These are phyloP conservation scores for Coemansia sp. DNA, from an alignment of 192 early-diverging fungal species.

Conservation along the genomic window DNA sequence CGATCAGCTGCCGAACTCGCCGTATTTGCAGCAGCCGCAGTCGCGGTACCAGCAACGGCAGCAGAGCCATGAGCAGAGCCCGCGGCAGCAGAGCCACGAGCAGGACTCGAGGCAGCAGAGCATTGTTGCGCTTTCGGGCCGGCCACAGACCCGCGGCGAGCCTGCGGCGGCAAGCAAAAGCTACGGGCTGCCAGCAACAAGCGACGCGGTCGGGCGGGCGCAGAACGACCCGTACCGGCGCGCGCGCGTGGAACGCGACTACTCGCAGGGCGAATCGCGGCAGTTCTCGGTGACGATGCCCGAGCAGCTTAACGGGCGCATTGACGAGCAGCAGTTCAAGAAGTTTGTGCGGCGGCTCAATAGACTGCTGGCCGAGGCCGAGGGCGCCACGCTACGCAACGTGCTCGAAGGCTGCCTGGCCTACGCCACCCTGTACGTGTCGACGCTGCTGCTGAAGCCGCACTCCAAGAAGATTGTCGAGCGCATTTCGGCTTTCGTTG, in stretches of 20 bases:
- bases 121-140: conserved; percentile 16
- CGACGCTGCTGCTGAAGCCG: conserved; percentile 46
- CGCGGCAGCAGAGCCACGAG: no score
- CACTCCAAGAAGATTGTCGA: conserved; percentile 38
- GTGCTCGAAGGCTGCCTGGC: conserved; percentile 51
- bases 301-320: conserved; percentile 35
- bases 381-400: conserved; percentile 48
- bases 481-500: conserved; percentile 28
- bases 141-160: neutral
- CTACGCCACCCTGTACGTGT: conserved; percentile 52
- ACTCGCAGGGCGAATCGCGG: conserved; percentile 43
- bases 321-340: conserved; percentile 44
- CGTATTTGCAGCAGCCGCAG: no score
- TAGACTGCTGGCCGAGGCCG: conserved; percentile 43
- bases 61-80: no score
- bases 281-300: conserved; percentile 43
- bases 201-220: conserved; percentile 1
- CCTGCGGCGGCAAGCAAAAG: conserved; percentile 20
- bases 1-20: no score
- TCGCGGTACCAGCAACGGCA: no score
- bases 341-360: conserved; percentile 47
- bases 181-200: conserved; percentile 22
- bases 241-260: conserved; percentile 52
- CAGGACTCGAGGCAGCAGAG: conserved; percentile 14
- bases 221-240: conserved; percentile 25